phyloP scores from a whole-genome alignment of 208 protist genomes.

The Trypanosoma boissoni region DNA sequence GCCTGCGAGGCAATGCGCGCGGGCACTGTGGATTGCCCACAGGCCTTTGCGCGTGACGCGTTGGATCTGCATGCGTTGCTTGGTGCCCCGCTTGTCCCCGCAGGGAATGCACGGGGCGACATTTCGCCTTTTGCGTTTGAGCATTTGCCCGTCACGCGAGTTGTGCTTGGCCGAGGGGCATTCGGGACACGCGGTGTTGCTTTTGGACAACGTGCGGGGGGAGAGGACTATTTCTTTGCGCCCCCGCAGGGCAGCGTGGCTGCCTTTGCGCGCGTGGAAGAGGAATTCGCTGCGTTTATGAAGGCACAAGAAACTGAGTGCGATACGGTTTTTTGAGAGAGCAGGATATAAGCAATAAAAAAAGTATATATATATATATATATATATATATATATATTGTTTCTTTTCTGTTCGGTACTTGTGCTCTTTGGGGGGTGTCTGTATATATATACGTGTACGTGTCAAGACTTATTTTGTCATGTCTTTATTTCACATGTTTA shows the following conservation, averaged over 20 bases:
- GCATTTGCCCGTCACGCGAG: conserved; percentile 20
- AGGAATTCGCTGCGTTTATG: neutral
- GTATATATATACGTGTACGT: too few relatives aligned
- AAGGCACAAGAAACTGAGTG: neutral
- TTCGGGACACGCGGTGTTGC: conserved; percentile 2
- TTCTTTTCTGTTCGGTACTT: too few relatives aligned
- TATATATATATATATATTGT: too few relatives aligned
- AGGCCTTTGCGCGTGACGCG: neutral
- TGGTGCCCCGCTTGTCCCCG: conserved; percentile 2
- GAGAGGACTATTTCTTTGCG: conserved; percentile 19
- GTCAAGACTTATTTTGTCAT: too few relatives aligned
- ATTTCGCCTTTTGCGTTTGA: conserved; percentile 7
- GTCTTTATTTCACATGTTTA: too few relatives aligned
- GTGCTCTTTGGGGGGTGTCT: too few relatives aligned
- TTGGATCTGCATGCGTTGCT: conserved; percentile 4
- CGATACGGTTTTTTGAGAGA: neutral
- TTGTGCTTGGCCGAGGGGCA: conserved; percentile 13
- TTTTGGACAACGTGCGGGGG: conserved; percentile 1
- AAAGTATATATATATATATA: too few relatives aligned
- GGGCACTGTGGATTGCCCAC: neutral
- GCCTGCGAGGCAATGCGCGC: neutral
- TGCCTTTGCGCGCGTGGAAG: neutral
- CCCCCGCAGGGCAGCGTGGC: neutral
- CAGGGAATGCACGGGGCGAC: neutral
- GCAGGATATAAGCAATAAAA: neutral